Base-by-base conservation (phyloP, 192 early-diverging fungal species). In the Coemansia sp. region DNA sequence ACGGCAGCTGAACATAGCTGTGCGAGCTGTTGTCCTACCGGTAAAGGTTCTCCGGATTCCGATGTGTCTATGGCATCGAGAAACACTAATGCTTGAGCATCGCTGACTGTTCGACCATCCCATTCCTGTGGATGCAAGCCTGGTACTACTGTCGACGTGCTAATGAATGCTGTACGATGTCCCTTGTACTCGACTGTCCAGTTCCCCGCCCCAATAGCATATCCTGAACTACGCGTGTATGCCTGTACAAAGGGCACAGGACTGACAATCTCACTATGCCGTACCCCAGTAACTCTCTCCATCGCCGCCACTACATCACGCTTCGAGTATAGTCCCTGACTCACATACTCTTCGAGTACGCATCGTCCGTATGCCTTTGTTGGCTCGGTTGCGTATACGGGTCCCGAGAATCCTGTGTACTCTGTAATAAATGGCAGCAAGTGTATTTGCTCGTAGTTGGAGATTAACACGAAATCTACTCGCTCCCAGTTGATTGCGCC, bases 341-440 rank as follows among this genome's bases (percentile, higher is more conserved):
- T 36, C 22, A 60, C 30, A 2, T 42, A 48, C 39, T 64, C 76
- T 33, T 78, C 76, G 41, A 78, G 29, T 26, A 67, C 64, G 33
- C 69, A 78, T 5, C 62, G 49, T 53, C 85, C 88, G 75, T 88
- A 90, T 28, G 80, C 81, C 61, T 89, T 81, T 1, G 87, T 85
- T 0, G 89, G 87, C 61, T 90, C 92, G 0, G 90, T 91, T 2
- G 86, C 88, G 67, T 82, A 84, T 4, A 94, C 81, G 5, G 75
- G 78, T 3, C 89, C 89, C 18, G 81, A 72, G 59, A 91, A 94
- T 18, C 79, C 82, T 1, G 84, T 80, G 72, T 87, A 91, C 34
- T 92, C 90, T 1, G 88, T 92, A 24, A 92, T 65, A 56, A 80
- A 94, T 14, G 92, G 92, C 23, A 94, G 68, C 37, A 85, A 83